These are phyloP conservation scores for Rhodamnia rubescens DNA, from an alignment of 345 rosid genomes.

Conservation along the genomic window DNA sequence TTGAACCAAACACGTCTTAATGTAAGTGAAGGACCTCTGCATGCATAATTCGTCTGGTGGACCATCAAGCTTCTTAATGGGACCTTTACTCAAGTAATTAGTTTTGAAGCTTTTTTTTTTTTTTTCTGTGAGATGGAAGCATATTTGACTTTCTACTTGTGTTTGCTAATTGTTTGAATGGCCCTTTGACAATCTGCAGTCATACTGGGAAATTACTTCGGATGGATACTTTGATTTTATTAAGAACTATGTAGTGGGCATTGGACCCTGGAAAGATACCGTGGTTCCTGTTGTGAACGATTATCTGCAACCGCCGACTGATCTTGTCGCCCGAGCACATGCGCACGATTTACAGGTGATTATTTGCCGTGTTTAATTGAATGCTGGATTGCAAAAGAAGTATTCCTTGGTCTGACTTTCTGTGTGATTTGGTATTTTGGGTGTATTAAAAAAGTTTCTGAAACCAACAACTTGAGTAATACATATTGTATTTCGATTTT, in stretches of 20 bases:
- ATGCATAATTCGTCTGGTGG: not conserved
- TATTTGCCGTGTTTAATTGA: not conserved
- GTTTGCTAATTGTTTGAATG: not conserved
- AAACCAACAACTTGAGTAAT: not conserved
- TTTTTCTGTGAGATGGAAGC: not conserved
- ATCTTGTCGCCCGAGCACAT: conserved; percentile 85
- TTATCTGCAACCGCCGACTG: conserved; percentile 57
- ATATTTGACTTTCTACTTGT: not conserved
- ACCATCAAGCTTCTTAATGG: not conserved
- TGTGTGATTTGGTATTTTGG: not conserved
- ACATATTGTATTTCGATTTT: not conserved
- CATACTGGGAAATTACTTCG: conserved; percentile 80
- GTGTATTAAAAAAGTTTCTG: not conserved
- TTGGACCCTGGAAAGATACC: conserved; percentile 99
- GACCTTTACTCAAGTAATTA: not conserved
- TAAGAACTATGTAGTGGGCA: conserved; percentile 75
- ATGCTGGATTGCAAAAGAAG: not conserved
- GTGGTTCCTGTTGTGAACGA: conserved; percentile 57
- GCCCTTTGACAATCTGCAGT: conserved; percentile 32
- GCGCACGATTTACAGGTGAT: conserved; percentile 65
- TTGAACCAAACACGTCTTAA: not conserved
- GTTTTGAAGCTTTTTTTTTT: not conserved
- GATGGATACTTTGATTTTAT: conserved; percentile 63
- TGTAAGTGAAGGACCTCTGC: not conserved
- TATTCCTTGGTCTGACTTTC: not conserved